Evolutionary conservation across 129 eudicot genomes (phyloP).

Genomic region (Flaveria brownii): DNA sequence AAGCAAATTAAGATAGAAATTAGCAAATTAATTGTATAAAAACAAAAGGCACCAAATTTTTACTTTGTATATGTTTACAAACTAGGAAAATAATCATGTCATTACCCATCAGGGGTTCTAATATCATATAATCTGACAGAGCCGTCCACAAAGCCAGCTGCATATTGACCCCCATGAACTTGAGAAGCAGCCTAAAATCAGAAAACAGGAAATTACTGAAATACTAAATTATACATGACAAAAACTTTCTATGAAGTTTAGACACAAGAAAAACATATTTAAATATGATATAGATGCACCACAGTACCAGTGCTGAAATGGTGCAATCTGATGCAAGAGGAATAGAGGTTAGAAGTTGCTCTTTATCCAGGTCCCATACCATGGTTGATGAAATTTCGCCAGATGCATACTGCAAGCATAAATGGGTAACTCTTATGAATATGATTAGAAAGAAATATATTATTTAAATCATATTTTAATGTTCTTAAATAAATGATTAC

Average conservation of each 20-base stretch:
- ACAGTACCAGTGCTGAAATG: slow-evolving; percentile 76
- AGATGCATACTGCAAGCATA: slow-evolving; percentile 62
- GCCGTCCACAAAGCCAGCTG: slow-evolving; percentile 93
- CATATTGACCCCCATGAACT: slow-evolving; percentile 83
- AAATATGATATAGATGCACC: slow-evolving; percentile 10
- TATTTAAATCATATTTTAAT: not conserved
- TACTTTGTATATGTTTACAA: not conserved
- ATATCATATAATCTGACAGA: slow-evolving; percentile 85
- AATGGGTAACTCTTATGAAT: not conserved
- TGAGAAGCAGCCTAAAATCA: slow-evolving; percentile 83
- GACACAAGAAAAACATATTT: not conserved
- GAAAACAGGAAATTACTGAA: not conserved
- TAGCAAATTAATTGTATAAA: not conserved
- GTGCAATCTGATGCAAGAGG: slow-evolving; percentile 71
- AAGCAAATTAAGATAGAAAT: slow-evolving; percentile 15
- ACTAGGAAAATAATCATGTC: not conserved
- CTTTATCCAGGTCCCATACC: slow-evolving; percentile 98
- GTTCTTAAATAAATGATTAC: slow-evolving; percentile 4
- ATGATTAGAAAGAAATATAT: not conserved
- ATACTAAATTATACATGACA: not conserved
- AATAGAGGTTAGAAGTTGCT: slow-evolving; percentile 77
- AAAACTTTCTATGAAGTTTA: not conserved
- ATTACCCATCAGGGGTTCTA: slow-evolving; percentile 89
- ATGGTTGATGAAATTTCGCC: slow-evolving; percentile 83
- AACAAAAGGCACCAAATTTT: not conserved